Evolutionary conservation across 306 rosid species (phyloP).

Genomic region (Quercus ilex): DNA sequence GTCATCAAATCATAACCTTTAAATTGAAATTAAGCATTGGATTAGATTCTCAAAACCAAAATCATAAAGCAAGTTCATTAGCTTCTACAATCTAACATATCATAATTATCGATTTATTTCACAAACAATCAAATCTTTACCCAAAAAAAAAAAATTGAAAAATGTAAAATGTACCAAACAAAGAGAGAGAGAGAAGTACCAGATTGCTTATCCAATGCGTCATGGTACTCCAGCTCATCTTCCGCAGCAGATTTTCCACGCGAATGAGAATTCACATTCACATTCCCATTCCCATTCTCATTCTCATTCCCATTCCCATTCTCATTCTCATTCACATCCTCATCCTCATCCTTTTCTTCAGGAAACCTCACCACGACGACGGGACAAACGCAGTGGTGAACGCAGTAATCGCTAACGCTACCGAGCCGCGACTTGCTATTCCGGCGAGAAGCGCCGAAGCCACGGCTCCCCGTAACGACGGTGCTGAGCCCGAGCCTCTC

Average conservation of each 20-base stretch:
- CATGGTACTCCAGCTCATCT: slow-evolving; percentile 30
- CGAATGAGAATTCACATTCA: background rate
- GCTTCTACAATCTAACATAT: background rate
- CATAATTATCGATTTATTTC: background rate
- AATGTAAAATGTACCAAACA: background rate
- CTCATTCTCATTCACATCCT: background rate
- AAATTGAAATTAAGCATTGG: no score
- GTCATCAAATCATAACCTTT: no score
- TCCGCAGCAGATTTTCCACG: background rate
- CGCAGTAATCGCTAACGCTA: slow-evolving; percentile 86
- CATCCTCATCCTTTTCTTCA: slow-evolving; percentile 6
- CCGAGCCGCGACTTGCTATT: slow-evolving; percentile 59
- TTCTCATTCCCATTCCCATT: background rate
- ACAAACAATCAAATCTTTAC: background rate
- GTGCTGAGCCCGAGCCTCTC: slow-evolving; percentile 88
- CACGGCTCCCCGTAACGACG: slow-evolving; percentile 92
- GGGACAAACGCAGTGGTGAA: slow-evolving; percentile 86
- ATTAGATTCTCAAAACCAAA: background rate
- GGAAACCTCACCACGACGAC: slow-evolving; percentile 80
- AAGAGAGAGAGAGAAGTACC: background rate
- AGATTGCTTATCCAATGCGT: slow-evolving; percentile 20
- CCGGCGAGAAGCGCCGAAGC: slow-evolving; percentile 69
- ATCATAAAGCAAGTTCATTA: background rate
- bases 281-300: background rate
- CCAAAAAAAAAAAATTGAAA: background rate